Percentiles rank a stretch among this genome's conserved stretches.
Conservation (phyloP, 1,284 basidiomycete species). For the Fomitopsis palustris region DNA sequence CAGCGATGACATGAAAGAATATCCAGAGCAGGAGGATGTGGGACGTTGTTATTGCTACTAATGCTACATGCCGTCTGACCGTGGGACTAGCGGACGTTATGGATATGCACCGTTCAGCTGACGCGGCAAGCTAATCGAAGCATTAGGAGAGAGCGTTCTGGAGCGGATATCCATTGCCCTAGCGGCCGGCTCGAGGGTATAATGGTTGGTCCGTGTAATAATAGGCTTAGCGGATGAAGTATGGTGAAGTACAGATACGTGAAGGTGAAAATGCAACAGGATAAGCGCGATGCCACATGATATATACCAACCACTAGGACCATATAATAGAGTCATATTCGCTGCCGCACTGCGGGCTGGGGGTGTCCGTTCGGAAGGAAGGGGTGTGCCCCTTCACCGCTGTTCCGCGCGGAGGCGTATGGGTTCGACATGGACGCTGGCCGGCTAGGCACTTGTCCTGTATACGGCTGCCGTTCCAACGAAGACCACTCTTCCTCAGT, state of each 20-base stretch:
- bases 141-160: slow-evolving; percentile 5
- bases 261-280: slow-evolving; percentile 15
- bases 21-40: not conserved
- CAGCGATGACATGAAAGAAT: too few relatives aligned
- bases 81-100: not conserved
- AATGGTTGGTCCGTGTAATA: slow-evolving; percentile 26
- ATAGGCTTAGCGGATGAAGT: slow-evolving; percentile 18
- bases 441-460: slow-evolving; percentile 24
- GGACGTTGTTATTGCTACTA: slow-evolving; percentile 1
- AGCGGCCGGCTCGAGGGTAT: slow-evolving; percentile 22
- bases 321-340: slow-evolving; percentile 31
- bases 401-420: slow-evolving; percentile 45
- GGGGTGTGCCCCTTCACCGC: slow-evolving; percentile 42
- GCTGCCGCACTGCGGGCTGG: slow-evolving; percentile 47
- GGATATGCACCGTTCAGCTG: slow-evolving; percentile 4
- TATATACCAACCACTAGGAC: slow-evolving; percentile 17
- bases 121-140: not conserved
- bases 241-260: slow-evolving; percentile 26
- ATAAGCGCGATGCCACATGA: slow-evolving; percentile 12
- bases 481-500: slow-evolving; percentile 48
- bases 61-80: slow-evolving; percentile 7
- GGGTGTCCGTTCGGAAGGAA: slow-evolving; percentile 42
- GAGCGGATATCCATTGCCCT: slow-evolving; percentile 18
- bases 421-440: slow-evolving; percentile 40
- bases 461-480: slow-evolving; percentile 26